phyloP scores from a whole-genome alignment of 2,329 filamentous ascomycete species.

The Corynespora cassiicola region DNA sequence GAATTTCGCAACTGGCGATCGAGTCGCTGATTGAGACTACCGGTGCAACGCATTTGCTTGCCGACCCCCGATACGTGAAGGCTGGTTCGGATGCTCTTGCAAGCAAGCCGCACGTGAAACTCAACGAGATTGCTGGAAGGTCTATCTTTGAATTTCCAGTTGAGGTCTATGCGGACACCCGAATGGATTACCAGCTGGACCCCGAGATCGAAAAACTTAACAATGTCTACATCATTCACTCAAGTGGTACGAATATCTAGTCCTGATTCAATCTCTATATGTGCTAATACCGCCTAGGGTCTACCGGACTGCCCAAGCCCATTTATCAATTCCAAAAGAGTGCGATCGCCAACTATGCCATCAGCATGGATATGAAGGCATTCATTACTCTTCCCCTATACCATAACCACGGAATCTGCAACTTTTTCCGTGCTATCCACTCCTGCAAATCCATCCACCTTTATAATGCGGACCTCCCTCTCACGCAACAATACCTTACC shows the following conservation, averaged over 20 bases:
- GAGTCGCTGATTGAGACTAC: conserved; percentile 47
- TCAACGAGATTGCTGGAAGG: conserved; percentile 21
- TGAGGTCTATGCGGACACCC: conserved; percentile 31
- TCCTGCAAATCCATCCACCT: conserved; percentile 30
- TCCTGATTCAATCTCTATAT: too few relatives aligned
- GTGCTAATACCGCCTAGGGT: too few relatives aligned
- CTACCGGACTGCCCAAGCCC: conserved; percentile 68
- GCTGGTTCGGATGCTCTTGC: conserved; percentile 25
- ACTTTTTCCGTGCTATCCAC: conserved; percentile 31
- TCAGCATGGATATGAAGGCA: conserved; percentile 26
- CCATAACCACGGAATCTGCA: conserved; percentile 34
- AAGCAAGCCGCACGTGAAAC: conserved; percentile 12
- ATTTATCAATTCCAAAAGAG: conserved; percentile 63
- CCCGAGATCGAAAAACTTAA: conserved; percentile 20
- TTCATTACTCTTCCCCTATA: conserved; percentile 31
- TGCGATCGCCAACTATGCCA: conserved; percentile 26
- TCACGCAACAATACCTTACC: conserved; percentile 24
- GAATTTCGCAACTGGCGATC: conserved; percentile 60
- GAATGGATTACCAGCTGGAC: conserved; percentile 30
- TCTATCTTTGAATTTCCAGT: conserved; percentile 25
- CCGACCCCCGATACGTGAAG: conserved; percentile 40
- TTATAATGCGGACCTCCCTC: conserved; percentile 30
- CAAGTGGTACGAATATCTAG: conserved; percentile 30
- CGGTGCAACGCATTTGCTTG: conserved; percentile 26
- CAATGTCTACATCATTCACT: conserved; percentile 32